Conservation (phyloP, 2,329 filamentous ascomycete genomes). For the Fusarium siculi region DNA sequence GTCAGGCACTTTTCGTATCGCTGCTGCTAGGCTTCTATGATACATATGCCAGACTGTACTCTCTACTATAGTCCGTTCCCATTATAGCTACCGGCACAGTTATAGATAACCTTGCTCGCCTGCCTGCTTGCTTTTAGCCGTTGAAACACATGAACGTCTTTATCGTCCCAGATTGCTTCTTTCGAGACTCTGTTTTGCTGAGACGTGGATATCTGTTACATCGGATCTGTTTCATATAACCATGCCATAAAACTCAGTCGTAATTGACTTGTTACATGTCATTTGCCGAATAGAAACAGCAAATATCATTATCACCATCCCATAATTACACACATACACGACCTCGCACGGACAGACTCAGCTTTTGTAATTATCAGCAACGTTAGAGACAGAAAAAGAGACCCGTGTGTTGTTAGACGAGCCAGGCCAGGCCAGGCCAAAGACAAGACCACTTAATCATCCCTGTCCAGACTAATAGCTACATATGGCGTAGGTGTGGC, state of each 20-base stretch:
- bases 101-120: neutral
- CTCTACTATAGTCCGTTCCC: neutral
- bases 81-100: neutral
- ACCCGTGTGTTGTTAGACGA: neutral
- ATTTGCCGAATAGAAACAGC: constrained; percentile 9
- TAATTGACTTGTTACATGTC: neutral
- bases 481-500: constrained; percentile 22
- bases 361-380: constrained; percentile 12
- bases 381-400: constrained; percentile 5
- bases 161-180: constrained; percentile 24
- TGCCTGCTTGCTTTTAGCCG: constrained; percentile 27
- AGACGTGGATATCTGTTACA: constrained; percentile 34
- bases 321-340: neutral
- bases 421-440: constrained; percentile 5
- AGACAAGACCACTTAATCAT: constrained; percentile 25
- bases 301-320: constrained; percentile 12
- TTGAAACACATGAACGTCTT: constrained; percentile 25
- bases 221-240: neutral
- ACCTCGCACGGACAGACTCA: constrained; percentile 39
- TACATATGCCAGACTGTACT: neutral
- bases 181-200: constrained; percentile 27
- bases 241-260: neutral
- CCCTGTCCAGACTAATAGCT: neutral
- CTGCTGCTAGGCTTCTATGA: neutral
- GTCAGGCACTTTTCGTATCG: neutral